Conservation (phyloP, 805 yeast species). For the Candida anglica region DNA sequence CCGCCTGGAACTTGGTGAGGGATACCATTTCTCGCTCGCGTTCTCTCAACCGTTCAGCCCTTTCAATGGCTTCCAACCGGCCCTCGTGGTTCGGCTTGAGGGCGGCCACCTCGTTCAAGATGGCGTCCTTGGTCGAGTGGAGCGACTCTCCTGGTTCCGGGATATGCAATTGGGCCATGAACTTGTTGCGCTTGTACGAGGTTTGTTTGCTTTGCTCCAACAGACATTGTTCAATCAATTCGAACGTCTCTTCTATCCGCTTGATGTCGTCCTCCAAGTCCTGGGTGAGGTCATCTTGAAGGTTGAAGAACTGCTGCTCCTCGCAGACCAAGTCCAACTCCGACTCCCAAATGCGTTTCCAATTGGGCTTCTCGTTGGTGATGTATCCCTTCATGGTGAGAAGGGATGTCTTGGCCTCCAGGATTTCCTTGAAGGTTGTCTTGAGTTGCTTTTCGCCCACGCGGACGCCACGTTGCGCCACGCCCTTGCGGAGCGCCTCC, state of each 20-base stretch:
- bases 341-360: conserved; percentile 91
- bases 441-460: conserved; percentile 73
- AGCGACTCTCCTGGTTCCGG: conserved; percentile 63
- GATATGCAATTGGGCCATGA: conserved; percentile 41
- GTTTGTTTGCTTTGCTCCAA: conserved; percentile 69
- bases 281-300: conserved; percentile 80
- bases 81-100: conserved; percentile 80
- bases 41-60: conserved; percentile 77
- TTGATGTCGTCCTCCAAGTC: conserved; percentile 79
- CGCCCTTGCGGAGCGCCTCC: conserved; percentile 86
- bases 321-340: conserved; percentile 88
- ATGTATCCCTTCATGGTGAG: conserved; percentile 58
- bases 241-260: conserved; percentile 77
- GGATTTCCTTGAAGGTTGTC: conserved; percentile 61
- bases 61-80: conserved; percentile 82
- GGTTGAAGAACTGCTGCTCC: conserved; percentile 87
- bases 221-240: conserved; percentile 75
- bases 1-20: conserved; percentile 73
- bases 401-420: conserved; percentile 51
- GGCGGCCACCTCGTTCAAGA: conserved; percentile 73
- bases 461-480: conserved; percentile 84
- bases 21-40: conserved; percentile 58
- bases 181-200: conserved; percentile 33
- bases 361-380: conserved; percentile 66
- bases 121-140: conserved; percentile 65